Conservation (phyloP, 1,284 basidiomycete genomes). For the Ustilago esculenta region DNA sequence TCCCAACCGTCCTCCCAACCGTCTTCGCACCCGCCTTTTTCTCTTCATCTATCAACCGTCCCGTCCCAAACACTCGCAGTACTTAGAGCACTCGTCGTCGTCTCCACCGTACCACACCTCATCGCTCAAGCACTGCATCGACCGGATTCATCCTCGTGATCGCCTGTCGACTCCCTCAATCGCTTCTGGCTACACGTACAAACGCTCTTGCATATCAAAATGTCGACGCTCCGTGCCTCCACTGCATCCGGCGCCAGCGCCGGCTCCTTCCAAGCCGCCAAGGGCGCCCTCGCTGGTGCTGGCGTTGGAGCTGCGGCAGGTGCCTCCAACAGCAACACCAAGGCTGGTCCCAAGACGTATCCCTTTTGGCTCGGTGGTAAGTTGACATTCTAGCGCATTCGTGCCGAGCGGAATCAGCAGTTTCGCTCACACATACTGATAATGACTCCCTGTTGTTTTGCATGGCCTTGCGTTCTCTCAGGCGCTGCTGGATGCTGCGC, state of each 20-base stretch:
- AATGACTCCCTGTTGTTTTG: background rate
- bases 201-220: too few relatives aligned
- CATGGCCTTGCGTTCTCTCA: background rate
- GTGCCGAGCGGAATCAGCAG: background rate
- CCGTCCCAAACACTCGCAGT: too few relatives aligned
- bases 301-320: slow-evolving; percentile 31
- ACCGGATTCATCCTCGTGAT: too few relatives aligned
- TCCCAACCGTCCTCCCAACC: too few relatives aligned
- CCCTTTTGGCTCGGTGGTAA: slow-evolving; percentile 65
- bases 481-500: slow-evolving; percentile 49
- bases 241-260: slow-evolving; percentile 24
- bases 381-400: slow-evolving; percentile 1
- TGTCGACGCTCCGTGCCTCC: slow-evolving; percentile 38
- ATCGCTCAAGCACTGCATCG: too few relatives aligned
- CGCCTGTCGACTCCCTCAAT: too few relatives aligned
- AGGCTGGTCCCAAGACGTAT: slow-evolving; percentile 44
- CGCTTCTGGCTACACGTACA: too few relatives aligned
- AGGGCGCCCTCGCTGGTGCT: slow-evolving; percentile 43
- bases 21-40: too few relatives aligned
- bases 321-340: slow-evolving; percentile 13
- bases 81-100: too few relatives aligned
- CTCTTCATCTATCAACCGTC: too few relatives aligned
- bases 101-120: too few relatives aligned
- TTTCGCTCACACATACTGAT: background rate
- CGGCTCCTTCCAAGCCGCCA: slow-evolving; percentile 42